phyloP scores from a whole-genome alignment of 2,329 filamentous ascomycete genomes.

The Bimuria novae-zelandiae region DNA sequence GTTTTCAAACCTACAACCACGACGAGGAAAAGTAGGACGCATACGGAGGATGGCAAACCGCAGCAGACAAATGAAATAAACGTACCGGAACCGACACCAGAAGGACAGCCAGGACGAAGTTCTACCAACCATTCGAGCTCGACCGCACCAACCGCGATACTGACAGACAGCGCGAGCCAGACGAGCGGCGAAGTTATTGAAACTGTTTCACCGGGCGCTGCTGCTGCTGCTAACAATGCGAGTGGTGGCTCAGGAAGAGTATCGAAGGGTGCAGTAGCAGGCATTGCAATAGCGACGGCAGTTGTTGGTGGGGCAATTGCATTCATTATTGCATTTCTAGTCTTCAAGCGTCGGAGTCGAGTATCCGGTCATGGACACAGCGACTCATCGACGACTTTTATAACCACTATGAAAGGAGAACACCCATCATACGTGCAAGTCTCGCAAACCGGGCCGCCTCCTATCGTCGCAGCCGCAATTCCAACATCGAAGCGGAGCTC shows the following conservation, averaged over 20 bases:
- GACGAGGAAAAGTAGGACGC: neutral
- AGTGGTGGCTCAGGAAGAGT: conserved; percentile 7
- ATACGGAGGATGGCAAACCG: too few species aligned
- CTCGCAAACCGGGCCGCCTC: conserved; percentile 23
- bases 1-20: too few species aligned
- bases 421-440: conserved; percentile 34
- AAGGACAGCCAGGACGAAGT: too few species aligned
- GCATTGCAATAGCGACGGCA: conserved; percentile 27
- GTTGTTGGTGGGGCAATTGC: conserved; percentile 36
- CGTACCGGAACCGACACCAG: too few species aligned
- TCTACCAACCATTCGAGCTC: too few species aligned
- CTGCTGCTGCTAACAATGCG: neutral
- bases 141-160: neutral
- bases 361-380: conserved; percentile 13
- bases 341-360: conserved; percentile 33
- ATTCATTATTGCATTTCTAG: conserved; percentile 31
- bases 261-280: conserved; percentile 24
- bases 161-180: neutral
- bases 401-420: conserved; percentile 24
- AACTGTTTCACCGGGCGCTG: neutral
- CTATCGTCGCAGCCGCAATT: conserved; percentile 9
- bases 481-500: conserved; percentile 11
- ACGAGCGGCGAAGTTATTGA: neutral
- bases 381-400: conserved; percentile 28
- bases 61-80: too few species aligned